Base-by-base conservation (phyloP, 2,329 filamentous ascomycete genomes). In the Xylaria sp. region DNA sequence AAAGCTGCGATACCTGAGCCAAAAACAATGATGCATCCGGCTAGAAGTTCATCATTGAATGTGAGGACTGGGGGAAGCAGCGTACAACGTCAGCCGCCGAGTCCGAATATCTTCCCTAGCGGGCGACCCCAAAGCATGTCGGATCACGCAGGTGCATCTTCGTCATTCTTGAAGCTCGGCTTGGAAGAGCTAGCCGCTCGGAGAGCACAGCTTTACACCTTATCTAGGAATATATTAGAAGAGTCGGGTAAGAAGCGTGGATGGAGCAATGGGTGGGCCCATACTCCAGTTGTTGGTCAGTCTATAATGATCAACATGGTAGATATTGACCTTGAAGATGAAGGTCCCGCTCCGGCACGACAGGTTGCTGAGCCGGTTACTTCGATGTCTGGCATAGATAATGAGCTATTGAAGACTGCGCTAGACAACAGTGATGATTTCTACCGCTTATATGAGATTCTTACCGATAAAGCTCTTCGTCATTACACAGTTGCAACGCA, bases 401-500 rank as follows among this genome's bases (percentile, higher is more conserved):
- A 87, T 58, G 83, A 85, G 35, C 82, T 90, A 1, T 82, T 94
- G 2, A 85, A 84, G 27, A 85, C 87, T 1, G 90, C 90, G 0
- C 81, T 92, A 1, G 85, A 87, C 69, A 90, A 86, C 37, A 82
- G 84, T 64, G 87, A 88, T 18, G 87, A 88, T 58, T 94, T 92
- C 73, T 90, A 90, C 70, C 83, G 84, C 6, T 82, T 91, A 0
- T 92, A 91, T 74, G 89, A 95, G 76, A 90, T 88, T 10, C 84
- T 98, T n/a, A 97, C 93, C 8, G 92, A 96, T 74, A 91, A 92
- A 70, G 91, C 94, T 2, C 87, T 97, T 65, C 91, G 92, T 1
- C 92, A 97, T 77, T 97, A 93, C 78, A 90, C 90, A 16, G 88
- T 93, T 4, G 93, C 94, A 4, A 92, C 90, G 64, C 92, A 95